Conservation (phyloP, 805 yeast genomes). For the Kodamaea sagamina region DNA sequence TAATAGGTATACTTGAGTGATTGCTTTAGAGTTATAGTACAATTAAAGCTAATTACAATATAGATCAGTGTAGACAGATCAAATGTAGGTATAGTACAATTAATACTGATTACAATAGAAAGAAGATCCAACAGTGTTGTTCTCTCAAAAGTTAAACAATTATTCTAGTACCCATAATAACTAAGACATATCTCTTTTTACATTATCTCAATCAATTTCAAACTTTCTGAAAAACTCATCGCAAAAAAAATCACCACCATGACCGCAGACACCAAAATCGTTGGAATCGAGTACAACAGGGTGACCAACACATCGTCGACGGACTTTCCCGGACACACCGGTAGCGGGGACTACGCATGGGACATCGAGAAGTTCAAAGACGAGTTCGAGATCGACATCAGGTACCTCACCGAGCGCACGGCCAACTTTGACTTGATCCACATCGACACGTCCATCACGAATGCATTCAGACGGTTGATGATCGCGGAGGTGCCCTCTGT, state of each 20-base stretch:
- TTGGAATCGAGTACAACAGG: conserved; percentile 86
- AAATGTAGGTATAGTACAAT: no score
- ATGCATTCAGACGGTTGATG: conserved; percentile 97
- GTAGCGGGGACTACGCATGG: conserved; percentile 74
- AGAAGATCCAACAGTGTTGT: no score
- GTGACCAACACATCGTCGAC: conserved; percentile 87
- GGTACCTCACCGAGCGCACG: conserved; percentile 62
- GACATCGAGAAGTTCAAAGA: conserved; percentile 76
- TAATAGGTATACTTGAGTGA: no score
- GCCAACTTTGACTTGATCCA: conserved; percentile 87
- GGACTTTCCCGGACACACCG: conserved; percentile 87
- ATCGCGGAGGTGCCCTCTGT: conserved; percentile 94
- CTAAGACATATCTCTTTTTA: no score
- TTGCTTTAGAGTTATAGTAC: no score
- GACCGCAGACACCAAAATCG: conserved; percentile 51
- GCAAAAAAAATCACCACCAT: conserved; percentile 11
- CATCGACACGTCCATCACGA: conserved; percentile 89
- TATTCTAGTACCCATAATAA: no score
- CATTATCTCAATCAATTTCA: no score
- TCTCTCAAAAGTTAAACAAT: no score
- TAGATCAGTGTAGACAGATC: no score
- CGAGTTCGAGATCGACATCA: conserved; percentile 64
- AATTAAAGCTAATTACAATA: no score
- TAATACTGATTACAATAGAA: no score
- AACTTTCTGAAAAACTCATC: conserved; percentile 2